Evolutionary conservation across 2,329 filamentous ascomycete species (phyloP).

Genomic region (Colletotrichum sp.): DNA sequence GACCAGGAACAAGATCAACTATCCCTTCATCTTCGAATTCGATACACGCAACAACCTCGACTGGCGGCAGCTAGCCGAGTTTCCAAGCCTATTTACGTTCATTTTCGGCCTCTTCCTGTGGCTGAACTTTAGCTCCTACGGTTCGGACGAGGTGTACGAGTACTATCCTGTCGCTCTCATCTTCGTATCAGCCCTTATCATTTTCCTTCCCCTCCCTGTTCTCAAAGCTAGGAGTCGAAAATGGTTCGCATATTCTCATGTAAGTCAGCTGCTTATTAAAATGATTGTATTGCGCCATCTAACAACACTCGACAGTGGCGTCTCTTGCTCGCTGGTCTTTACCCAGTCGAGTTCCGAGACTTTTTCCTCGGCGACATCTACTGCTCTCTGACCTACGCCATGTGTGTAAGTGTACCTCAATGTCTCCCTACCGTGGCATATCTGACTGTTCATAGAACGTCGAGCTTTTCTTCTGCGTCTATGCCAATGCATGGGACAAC

Average conservation of each 20-base stretch:
- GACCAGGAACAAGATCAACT: slow-evolving; percentile 88
- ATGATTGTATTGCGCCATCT: background rate
- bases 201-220: slow-evolving; percentile 78
- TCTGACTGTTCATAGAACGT: slow-evolving; percentile 67
- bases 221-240: slow-evolving; percentile 78
- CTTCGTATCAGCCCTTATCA: slow-evolving; percentile 66
- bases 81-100: slow-evolving; percentile 84
- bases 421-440: too few species aligned
- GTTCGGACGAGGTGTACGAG: slow-evolving; percentile 71
- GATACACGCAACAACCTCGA: slow-evolving; percentile 85
- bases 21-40: slow-evolving; percentile 96
- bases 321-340: slow-evolving; percentile 81
- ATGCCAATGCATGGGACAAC: slow-evolving; percentile 77
- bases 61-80: slow-evolving; percentile 86
- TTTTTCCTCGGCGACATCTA: slow-evolving; percentile 99
- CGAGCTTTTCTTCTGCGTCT: slow-evolving; percentile 93
- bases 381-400: slow-evolving; percentile 90
- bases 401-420: slow-evolving; percentile 67
- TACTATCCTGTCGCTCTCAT: slow-evolving; percentile 89
- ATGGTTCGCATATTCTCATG: slow-evolving; percentile 91
- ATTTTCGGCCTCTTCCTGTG: slow-evolving; percentile 82
- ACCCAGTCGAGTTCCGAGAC: slow-evolving; percentile 94
- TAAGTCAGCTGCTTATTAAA: slow-evolving; percentile 47
- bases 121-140: slow-evolving; percentile 82
- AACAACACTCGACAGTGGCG: slow-evolving; percentile 69